phyloP scores from a whole-genome alignment of 106 monocot genomes.

The Apostasia shenzhenica region DNA sequence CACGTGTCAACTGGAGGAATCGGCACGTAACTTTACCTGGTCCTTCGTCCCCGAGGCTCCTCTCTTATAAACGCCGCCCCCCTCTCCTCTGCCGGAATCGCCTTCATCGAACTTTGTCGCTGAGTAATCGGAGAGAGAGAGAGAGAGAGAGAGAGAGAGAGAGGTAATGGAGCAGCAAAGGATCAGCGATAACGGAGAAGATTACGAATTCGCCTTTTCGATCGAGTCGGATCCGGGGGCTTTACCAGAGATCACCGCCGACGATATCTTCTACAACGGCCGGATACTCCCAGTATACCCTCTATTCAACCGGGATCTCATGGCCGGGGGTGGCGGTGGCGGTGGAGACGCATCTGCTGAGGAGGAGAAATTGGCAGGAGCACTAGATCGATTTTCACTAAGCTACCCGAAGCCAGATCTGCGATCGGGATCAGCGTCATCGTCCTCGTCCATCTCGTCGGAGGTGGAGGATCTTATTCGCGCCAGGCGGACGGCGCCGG shows the following conservation, averaged over 20 bases:
- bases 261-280: conserved; percentile 12
- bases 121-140: no score
- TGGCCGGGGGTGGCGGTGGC: background rate
- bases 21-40: no score
- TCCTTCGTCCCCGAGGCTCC: no score
- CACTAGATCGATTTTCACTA: background rate
- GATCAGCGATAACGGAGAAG: background rate
- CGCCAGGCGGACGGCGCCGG: background rate
- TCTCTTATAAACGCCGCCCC: no score
- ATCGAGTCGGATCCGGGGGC: background rate
- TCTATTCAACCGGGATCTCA: background rate
- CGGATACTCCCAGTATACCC: conserved; percentile 7
- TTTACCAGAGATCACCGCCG: background rate
- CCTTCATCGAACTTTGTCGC: no score
- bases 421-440: background rate
- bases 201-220: conserved; percentile 11
- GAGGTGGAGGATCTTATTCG: background rate
- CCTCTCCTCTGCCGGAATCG: no score
- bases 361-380: background rate
- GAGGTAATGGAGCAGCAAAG: no score
- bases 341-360: background rate
- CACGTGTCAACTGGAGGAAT: no score
- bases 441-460: conserved; percentile 1
- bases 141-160: no score
- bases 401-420: background rate